Conservation (phyloP, 371 early-diverging fungal genomes). For the Zychaea mexicana region DNA sequence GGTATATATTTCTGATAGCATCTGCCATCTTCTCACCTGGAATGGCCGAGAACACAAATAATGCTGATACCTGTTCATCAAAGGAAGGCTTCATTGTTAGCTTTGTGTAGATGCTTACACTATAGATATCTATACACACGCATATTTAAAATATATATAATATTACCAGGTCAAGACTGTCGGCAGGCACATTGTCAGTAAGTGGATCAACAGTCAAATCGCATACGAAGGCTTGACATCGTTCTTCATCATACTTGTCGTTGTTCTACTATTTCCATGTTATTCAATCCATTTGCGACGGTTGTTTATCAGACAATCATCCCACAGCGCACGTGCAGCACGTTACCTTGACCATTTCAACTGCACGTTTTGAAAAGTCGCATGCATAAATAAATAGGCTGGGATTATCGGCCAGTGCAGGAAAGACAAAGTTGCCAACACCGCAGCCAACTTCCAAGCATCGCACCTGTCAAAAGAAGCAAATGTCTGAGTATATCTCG, state of each 20-base stretch:
- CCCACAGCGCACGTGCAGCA: too few species aligned
- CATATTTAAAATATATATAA: not conserved
- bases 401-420: conserved; percentile 78
- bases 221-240: conserved; percentile 84
- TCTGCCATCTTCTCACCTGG: conserved; percentile 78
- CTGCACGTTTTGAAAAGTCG: conserved; percentile 82
- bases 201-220: conserved; percentile 75
- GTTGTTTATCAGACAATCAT: too few species aligned
- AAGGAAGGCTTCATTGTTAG: too few species aligned
- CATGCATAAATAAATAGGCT: conserved; percentile 78
- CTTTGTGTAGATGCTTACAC: too few species aligned
- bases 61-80: conserved; percentile 65
- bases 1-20: conserved; percentile 66
- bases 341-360: conserved; percentile 76
- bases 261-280: conserved; percentile 40
- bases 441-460: conserved; percentile 92
- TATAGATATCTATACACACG: not conserved
- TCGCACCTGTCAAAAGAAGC: conserved; percentile 19
- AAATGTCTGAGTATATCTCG: too few species aligned
- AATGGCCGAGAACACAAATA: conserved; percentile 87
- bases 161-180: conserved; percentile 67
- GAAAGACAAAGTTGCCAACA: conserved; percentile 96
- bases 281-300: not conserved
- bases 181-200: conserved; percentile 61
- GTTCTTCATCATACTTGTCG: conserved; percentile 55